Conservation (phyloP, 176 grass and related monocot species). For the Cenchrus americanus region DNA sequence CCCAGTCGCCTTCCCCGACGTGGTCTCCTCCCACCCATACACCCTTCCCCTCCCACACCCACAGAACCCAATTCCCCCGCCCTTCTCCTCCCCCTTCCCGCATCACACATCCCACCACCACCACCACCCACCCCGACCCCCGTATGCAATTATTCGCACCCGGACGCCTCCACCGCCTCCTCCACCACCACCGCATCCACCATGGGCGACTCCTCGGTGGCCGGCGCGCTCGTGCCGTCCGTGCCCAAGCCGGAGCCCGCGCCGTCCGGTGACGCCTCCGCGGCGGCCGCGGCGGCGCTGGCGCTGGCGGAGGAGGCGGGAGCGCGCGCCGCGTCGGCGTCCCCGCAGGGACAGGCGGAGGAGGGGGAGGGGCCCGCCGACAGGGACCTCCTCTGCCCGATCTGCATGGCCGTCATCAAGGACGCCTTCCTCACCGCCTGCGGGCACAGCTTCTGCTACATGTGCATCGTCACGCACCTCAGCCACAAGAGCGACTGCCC, state of each 20-base stretch:
- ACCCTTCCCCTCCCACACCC: slow-evolving; percentile 44
- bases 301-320: slow-evolving; percentile 28
- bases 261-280: slow-evolving; percentile 43
- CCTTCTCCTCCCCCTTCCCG: slow-evolving; percentile 8
- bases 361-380: slow-evolving; percentile 37
- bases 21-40: slow-evolving; percentile 84
- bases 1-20: slow-evolving; percentile 51
- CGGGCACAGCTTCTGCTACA: slow-evolving; percentile 98
- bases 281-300: slow-evolving; percentile 36
- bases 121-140: background rate
- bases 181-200: background rate
- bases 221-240: slow-evolving; percentile 84
- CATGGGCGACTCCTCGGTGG: slow-evolving; percentile 81
- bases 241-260: slow-evolving; percentile 72
- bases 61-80: slow-evolving; percentile 54
- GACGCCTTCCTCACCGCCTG: slow-evolving; percentile 96
- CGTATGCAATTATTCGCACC: slow-evolving; percentile 41
- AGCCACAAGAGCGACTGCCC: slow-evolving; percentile 91
- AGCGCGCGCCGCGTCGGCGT: slow-evolving; percentile 15
- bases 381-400: slow-evolving; percentile 93
- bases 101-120: slow-evolving; percentile 25
- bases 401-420: slow-evolving; percentile 99
- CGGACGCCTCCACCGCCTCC: background rate
- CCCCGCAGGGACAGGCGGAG: background rate
- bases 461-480: slow-evolving; percentile 98